Percentiles rank a stretch among this genome's conserved stretches.
These are phyloP conservation scores for Aquilaria agallochum DNA, from an alignment of 441 rosid species.

Conservation along the genomic window DNA sequence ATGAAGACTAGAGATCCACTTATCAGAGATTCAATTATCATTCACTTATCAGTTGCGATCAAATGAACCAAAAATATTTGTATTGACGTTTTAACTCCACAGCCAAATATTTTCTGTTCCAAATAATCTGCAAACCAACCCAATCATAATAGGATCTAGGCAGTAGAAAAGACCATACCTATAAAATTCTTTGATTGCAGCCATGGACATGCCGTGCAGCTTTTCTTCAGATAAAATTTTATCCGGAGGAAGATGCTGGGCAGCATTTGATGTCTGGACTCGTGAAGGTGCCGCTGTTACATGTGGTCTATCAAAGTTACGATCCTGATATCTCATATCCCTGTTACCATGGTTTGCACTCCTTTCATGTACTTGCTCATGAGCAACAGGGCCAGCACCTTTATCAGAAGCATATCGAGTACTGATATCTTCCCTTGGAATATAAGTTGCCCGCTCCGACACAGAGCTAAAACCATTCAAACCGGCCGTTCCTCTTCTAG, in stretches of 20 bases:
- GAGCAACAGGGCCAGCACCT: constrained; percentile 41
- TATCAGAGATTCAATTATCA: no score
- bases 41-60: no score
- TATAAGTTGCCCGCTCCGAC: constrained; percentile 36
- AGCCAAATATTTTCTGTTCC: no score
- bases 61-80: no score
- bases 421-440: constrained; percentile 45
- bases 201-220: constrained; percentile 55
- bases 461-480: constrained; percentile 53
- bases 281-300: constrained; percentile 45
- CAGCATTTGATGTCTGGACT: constrained; percentile 30
- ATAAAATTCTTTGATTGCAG: constrained; percentile 86
- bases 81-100: no score
- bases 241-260: constrained; percentile 48
- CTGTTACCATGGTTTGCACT: constrained; percentile 43
- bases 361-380: constrained; percentile 57
- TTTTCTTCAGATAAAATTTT: constrained; percentile 56
- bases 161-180: constrained; percentile 45
- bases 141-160: no score
- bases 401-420: constrained; percentile 48
- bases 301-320: constrained; percentile 51
- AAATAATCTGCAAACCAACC: no score
- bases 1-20: no score
- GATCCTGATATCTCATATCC: constrained; percentile 44
- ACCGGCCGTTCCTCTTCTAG: constrained; percentile 51